Base-by-base conservation (phyloP, 345 rosid species). In the Gossypium anomalum region DNA sequence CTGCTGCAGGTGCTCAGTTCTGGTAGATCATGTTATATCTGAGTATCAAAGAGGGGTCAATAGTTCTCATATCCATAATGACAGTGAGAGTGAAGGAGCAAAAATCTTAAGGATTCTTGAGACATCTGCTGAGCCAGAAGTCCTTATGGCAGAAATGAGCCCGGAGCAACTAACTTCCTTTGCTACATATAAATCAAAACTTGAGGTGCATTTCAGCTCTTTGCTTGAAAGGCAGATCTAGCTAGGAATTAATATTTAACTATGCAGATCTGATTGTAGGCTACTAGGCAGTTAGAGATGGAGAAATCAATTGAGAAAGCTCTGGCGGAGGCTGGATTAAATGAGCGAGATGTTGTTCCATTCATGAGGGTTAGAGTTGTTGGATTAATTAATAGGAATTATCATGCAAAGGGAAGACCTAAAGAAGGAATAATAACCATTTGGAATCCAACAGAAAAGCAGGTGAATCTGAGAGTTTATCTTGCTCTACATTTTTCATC, bases 61-160 rank as follows among this genome's bases (percentile, higher is more conserved):
- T 69, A 81, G 81, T 70, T 73, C 80, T 67, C 77, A 79, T 70
- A 77, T 77, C 71, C 81, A 82, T 73, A 83, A 83, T 76, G 98
- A 87, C 53, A 82, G 82, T 76, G 92, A 93, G 71, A 86, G 89
- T 75, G 98, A 89, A 82, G 99, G 97, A 71, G 99, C 98, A 17
- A 87, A 86, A 83, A 77, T 93, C 78, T 81, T 74, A 44, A 90
- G 86, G 70, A 74, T 93, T 55, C 91, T 95, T 49, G 97, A 95
- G 86, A 78, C 86, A 60, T 85, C 97, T 56, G 90, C 94, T 64
- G 99, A 95, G 82, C 97, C 98, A 70, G 99, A 95, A 85, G 80
- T 93, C 72, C 53, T 95, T 69, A 87, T 95, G 99, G 98, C 97
- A 57, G 97, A 88, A 80, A 95, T 95, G 99, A 93, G 88, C 77